These are phyloP conservation scores for Phlegmacium glaucopus DNA, from an alignment of 768 basidiomycete species.

Conservation along the genomic window DNA sequence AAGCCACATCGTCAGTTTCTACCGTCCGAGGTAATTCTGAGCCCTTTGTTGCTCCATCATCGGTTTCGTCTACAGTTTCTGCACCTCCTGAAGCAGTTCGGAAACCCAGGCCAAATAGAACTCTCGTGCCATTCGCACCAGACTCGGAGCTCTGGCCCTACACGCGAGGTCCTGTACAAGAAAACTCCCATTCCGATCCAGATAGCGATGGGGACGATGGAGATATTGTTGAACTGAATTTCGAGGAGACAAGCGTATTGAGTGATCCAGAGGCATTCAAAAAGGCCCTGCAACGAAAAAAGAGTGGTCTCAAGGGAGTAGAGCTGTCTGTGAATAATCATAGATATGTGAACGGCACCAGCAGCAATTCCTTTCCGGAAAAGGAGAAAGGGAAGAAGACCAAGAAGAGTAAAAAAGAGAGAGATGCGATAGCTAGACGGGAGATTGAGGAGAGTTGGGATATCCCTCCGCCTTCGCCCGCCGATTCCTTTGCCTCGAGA, in stretches of 20 bases:
- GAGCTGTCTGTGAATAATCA: too few species aligned
- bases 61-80: background rate
- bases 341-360: constrained; percentile 4
- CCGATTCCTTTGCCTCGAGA: constrained; percentile 6
- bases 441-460: constrained; percentile 66
- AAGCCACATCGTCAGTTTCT: constrained; percentile 19
- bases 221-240: constrained; percentile 75
- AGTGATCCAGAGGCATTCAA: constrained; percentile 63
- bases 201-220: constrained; percentile 50
- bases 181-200: constrained; percentile 28
- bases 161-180: constrained; percentile 36
- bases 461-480: constrained; percentile 32
- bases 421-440: constrained; percentile 37
- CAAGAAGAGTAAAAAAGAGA: constrained; percentile 36
- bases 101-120: constrained; percentile 28
- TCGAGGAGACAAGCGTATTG: constrained; percentile 67
- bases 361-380: constrained; percentile 24
- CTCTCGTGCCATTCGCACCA: constrained; percentile 57
- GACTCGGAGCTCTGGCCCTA: constrained; percentile 75
- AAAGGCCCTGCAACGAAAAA: constrained; percentile 29
- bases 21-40: constrained; percentile 12
- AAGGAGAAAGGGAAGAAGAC: constrained; percentile 29
- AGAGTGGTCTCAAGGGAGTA: constrained; percentile 22
- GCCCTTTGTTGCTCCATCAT: background rate
- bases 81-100: constrained; percentile 7